phyloP scores from a whole-genome alignment of 352 stramenopile genomes.

The Salisapilia sapeloensis region DNA sequence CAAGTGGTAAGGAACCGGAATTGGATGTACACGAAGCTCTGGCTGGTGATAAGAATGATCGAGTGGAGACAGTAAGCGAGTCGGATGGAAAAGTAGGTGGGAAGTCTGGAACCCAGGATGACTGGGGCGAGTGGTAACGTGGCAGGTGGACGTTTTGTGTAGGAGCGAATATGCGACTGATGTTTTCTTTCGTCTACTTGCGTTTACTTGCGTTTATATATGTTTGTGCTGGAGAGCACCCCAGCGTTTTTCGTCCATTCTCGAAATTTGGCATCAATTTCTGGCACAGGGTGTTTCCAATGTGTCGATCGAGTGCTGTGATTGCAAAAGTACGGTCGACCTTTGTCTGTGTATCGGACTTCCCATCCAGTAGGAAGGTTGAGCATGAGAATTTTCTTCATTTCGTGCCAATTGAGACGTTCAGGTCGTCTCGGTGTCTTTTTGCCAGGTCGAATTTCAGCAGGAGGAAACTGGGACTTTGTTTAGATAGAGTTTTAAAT shows the following conservation, averaged over 20 bases:
- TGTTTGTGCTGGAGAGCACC: constrained; percentile 1
- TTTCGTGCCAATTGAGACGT: constrained; percentile 59
- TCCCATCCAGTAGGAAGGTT: constrained; percentile 70
- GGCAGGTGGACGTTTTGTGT: constrained; percentile 1
- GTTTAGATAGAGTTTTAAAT: no score
- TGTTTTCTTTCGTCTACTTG: constrained; percentile 1
- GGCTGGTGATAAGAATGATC: background rate
- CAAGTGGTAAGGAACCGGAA: no score
- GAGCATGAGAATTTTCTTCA: constrained; percentile 48
- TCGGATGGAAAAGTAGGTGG: constrained; percentile 14
- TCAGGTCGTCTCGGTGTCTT: constrained; percentile 10
- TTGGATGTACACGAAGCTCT: constrained; percentile 3
- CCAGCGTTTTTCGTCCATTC: constrained; percentile 35
- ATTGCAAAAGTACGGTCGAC: constrained; percentile 72
- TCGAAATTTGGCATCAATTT: constrained; percentile 59
- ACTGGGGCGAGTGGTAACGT: constrained; percentile 53
- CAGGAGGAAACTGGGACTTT: no score
- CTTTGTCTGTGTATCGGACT: constrained; percentile 62
- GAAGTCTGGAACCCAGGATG: constrained; percentile 11
- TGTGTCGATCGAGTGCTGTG: constrained; percentile 60
- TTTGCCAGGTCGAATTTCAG: constrained; percentile 4
- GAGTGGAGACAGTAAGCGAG: constrained; percentile 5
- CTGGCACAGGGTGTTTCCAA: constrained; percentile 63
- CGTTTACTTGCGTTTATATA: background rate
- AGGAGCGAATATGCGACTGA: background rate